phyloP scores from a whole-genome alignment of 805 yeast species.

The Schwanniomyces polymorphus region DNA sequence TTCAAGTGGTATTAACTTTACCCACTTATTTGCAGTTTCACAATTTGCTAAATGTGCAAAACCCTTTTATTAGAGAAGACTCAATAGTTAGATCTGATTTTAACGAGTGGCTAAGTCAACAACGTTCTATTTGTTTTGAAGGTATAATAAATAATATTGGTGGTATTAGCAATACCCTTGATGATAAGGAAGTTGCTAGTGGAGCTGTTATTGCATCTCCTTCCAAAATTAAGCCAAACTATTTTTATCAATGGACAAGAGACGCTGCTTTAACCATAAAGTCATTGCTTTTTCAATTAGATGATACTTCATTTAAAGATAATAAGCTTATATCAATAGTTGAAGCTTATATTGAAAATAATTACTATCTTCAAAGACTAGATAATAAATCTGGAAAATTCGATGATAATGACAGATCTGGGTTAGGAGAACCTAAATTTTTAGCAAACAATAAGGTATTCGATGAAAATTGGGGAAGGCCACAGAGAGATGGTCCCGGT shows the following conservation, averaged over 20 bases:
- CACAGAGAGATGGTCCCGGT: constrained; percentile 95
- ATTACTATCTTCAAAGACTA: constrained; percentile 60
- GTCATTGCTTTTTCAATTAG: constrained; percentile 57
- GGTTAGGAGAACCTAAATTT: constrained; percentile 92
- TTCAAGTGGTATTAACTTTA: background rate
- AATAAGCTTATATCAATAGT: constrained; percentile 23
- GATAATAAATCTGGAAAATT: constrained; percentile 70
- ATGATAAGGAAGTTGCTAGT: constrained; percentile 36
- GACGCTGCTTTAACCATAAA: constrained; percentile 83
- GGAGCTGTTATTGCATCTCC: constrained; percentile 90
- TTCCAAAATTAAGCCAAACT: constrained; percentile 68
- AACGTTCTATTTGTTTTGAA: constrained; percentile 42
- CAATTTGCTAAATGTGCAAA: background rate
- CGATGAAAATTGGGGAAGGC: constrained; percentile 81
- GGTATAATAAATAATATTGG: constrained; percentile 58
- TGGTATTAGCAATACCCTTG: constrained; percentile 38
- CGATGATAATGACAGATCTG: constrained; percentile 39
- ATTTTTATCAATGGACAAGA: constrained; percentile 87
- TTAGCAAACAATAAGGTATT: constrained; percentile 65
- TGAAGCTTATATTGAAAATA: constrained; percentile 63
- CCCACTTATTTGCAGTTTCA: background rate
- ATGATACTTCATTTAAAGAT: constrained; percentile 30
- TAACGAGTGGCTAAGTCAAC: constrained; percentile 49
- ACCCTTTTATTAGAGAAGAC: background rate
- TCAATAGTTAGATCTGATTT: constrained; percentile 27